Evolutionary conservation across 2,329 filamentous ascomycete species (phyloP).

Genomic region (Diaporthe destruens): DNA sequence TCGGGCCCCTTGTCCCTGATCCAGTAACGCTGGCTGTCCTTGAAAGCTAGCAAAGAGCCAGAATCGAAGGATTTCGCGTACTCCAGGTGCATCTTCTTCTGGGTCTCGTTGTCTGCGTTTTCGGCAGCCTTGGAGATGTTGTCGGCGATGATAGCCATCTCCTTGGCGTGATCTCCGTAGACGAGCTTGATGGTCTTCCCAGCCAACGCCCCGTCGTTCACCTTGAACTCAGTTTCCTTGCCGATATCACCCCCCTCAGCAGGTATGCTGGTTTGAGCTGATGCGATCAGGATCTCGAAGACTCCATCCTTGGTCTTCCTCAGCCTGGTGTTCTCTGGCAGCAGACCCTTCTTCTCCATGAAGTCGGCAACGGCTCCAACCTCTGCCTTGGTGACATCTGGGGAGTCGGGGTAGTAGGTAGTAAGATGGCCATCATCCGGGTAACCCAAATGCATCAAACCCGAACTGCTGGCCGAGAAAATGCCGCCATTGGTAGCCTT

Average conservation of each 20-base stretch:
- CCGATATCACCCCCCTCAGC: conserved; percentile 76
- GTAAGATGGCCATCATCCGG: conserved; percentile 81
- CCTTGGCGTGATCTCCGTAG: conserved; percentile 79
- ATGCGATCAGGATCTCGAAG: conserved; percentile 82
- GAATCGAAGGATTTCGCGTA: conserved; percentile 81
- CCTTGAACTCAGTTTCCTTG: conserved; percentile 70
- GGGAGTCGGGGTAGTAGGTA: conserved; percentile 84
- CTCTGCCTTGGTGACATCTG: conserved; percentile 79
- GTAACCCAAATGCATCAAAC: conserved; percentile 81
- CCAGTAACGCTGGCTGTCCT: conserved; percentile 84
- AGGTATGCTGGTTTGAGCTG: conserved; percentile 71
- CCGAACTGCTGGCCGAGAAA: conserved; percentile 74
- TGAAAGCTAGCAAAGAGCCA: conserved; percentile 82
- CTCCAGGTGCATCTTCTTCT: conserved; percentile 78
- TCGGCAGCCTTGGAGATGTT: conserved; percentile 77
- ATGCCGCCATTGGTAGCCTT: conserved; percentile 78
- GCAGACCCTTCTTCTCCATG: conserved; percentile 77
- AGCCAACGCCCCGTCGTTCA: conserved; percentile 70
- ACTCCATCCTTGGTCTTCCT: conserved; percentile 73
- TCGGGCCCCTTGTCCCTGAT: conserved; percentile 85
- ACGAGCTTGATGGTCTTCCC: conserved; percentile 78
- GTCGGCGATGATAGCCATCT: conserved; percentile 77
- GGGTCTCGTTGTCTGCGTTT: conserved; percentile 79
- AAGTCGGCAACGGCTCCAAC: conserved; percentile 80
- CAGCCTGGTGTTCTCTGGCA: conserved; percentile 82